Percentiles rank a stretch among this genome's conserved stretches.
phyloP scores from a whole-genome alignment of 352 stramenopile genomes.

The Pythium sp. region DNA sequence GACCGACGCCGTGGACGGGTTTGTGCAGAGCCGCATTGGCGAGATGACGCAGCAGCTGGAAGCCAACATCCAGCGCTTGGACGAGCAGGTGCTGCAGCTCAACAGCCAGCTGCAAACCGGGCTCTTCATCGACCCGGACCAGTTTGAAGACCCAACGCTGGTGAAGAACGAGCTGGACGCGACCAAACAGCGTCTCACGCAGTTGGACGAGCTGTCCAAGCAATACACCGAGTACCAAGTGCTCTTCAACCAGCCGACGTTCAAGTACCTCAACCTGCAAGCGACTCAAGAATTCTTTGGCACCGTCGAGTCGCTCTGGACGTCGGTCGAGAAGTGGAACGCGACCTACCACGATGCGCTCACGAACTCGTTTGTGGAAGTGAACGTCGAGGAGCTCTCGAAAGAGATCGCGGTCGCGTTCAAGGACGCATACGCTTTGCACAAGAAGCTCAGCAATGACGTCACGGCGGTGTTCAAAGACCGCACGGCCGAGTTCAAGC shows the following conservation, averaged over 20 bases:
- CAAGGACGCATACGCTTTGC: constrained; percentile 85
- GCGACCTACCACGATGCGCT: constrained; percentile 70
- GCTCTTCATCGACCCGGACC: constrained; percentile 84
- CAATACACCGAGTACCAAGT: constrained; percentile 92
- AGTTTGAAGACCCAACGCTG: constrained; percentile 83
- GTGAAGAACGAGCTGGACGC: constrained; percentile 81
- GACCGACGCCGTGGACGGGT: constrained; percentile 80
- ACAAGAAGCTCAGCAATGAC: constrained; percentile 92
- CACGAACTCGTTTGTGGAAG: constrained; percentile 81
- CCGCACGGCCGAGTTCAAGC: constrained; percentile 86
- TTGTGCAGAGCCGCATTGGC: constrained; percentile 79
- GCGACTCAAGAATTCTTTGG: constrained; percentile 85
- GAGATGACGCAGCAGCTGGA: constrained; percentile 93
- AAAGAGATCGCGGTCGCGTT: constrained; percentile 86
- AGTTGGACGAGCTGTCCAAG: constrained; percentile 87
- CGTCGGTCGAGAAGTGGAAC: constrained; percentile 86
- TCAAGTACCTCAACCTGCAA: constrained; percentile 90
- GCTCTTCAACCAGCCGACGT: constrained; percentile 87
- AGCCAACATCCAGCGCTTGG: constrained; percentile 89
- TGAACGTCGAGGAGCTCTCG: constrained; percentile 87
- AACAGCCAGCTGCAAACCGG: constrained; percentile 79
- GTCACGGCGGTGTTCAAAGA: constrained; percentile 88
- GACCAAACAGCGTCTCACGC: constrained; percentile 77
- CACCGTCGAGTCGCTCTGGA: constrained; percentile 86
- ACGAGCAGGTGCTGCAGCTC: constrained; percentile 89